Evolutionary conservation across 768 basidiomycete genomes (phyloP).

Genomic region (Kwoniella sp.): DNA sequence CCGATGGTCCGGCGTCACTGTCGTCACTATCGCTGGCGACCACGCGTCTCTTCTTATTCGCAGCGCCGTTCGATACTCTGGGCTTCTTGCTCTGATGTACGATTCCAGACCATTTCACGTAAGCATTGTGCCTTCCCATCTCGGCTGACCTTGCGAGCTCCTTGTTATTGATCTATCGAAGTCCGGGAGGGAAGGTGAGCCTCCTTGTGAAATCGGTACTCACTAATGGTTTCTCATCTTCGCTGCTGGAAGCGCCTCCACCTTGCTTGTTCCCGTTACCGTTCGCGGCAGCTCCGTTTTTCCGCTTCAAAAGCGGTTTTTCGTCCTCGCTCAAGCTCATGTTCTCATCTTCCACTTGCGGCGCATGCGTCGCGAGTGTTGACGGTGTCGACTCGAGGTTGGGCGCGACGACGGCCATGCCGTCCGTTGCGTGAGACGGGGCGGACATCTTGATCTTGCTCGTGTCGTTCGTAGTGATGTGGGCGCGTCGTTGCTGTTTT

Average conservation of each 20-base stretch:
- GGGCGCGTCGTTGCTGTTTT: constrained; percentile 4
- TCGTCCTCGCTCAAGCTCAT: constrained; percentile 33
- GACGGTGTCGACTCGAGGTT: constrained; percentile 18
- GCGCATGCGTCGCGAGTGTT: constrained; percentile 31
- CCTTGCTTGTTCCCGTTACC: constrained; percentile 6
- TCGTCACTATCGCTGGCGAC: constrained; percentile 42
- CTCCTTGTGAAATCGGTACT: constrained; percentile 15
- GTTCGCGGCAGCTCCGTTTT: constrained; percentile 6
- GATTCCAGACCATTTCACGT: background rate
- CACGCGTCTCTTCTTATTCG: constrained; percentile 33
- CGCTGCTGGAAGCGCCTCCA: constrained; percentile 29
- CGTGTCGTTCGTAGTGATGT: background rate
- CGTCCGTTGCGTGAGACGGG: constrained; percentile 16
- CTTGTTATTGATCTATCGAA: background rate
- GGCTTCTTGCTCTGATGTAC: constrained; percentile 42
- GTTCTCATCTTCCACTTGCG: constrained; percentile 30
- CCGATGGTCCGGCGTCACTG: constrained; percentile 37
- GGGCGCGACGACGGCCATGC: constrained; percentile 47
- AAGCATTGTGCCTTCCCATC: too few relatives aligned
- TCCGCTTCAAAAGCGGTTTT: constrained; percentile 18
- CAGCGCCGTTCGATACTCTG: constrained; percentile 27
- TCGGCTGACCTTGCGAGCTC: background rate
- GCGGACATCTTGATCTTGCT: constrained; percentile 18
- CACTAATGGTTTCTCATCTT: constrained; percentile 49
- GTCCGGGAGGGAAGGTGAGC: too few relatives aligned